These are phyloP conservation scores for Fragaria nilgerrensis DNA, from an alignment of 306 rosid species.

Conservation along the genomic window DNA sequence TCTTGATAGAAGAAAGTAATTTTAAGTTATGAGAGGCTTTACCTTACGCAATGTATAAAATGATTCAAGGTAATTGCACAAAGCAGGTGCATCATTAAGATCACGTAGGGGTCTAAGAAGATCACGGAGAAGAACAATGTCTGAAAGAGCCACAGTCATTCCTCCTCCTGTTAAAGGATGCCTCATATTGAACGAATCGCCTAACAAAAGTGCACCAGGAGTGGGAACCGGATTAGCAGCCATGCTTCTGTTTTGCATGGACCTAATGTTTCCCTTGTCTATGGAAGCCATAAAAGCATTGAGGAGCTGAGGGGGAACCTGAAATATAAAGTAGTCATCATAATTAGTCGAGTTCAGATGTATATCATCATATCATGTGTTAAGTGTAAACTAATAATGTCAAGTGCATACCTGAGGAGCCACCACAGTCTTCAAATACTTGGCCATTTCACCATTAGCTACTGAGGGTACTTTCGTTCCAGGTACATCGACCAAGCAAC, in stretches of 20 bases:
- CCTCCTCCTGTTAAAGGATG: slow-evolving; percentile 95
- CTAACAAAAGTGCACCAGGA: slow-evolving; percentile 31
- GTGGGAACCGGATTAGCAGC: slow-evolving; percentile 30
- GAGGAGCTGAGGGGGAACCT: slow-evolving; percentile 29
- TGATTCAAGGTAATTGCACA: slow-evolving; percentile 76
- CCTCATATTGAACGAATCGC: slow-evolving; percentile 82
- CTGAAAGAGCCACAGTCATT: slow-evolving; percentile 86
- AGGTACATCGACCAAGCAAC: slow-evolving; percentile 67
- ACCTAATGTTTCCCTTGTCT: slow-evolving; percentile 26
- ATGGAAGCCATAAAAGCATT: slow-evolving; percentile 21
- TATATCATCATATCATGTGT: no score
- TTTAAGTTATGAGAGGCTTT: neutral
- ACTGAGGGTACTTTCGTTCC: slow-evolving; percentile 61
- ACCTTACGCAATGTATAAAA: slow-evolving; percentile 89
- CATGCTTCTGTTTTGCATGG: slow-evolving; percentile 31
- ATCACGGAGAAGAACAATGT: slow-evolving; percentile 62
- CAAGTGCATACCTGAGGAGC: slow-evolving; percentile 54
- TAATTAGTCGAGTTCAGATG: neutral
- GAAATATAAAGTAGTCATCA: neutral
- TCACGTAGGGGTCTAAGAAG: slow-evolving; percentile 64
- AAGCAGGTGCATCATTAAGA: slow-evolving; percentile 47
- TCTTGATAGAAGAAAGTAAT: no score
- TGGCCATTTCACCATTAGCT: slow-evolving; percentile 58
- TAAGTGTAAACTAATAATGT: neutral
- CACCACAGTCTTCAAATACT: slow-evolving; percentile 53